Conservation (phyloP, 495 filamentous ascomycete species). For the Penicillium lividum region DNA sequence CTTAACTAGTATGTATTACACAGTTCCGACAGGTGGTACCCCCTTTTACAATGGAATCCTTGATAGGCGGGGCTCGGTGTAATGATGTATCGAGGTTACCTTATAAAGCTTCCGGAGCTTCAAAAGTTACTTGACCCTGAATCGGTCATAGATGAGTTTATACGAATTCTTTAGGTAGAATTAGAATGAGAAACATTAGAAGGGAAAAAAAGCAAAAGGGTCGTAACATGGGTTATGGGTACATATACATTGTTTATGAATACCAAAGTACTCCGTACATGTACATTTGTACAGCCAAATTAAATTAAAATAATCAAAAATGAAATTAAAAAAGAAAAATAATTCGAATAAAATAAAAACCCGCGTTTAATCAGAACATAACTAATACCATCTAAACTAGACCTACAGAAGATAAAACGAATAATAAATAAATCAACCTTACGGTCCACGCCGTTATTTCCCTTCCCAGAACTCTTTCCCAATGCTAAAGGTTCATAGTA, state of each 20-base stretch:
- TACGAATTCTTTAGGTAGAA: no score
- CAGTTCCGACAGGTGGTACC: constrained; percentile 19
- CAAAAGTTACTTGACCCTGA: not conserved
- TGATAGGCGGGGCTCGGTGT: constrained; percentile 17
- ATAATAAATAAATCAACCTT: constrained; percentile 2
- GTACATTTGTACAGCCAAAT: not conserved
- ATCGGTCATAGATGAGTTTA: not conserved
- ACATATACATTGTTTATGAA: not conserved
- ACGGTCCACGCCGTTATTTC: constrained; percentile 30
- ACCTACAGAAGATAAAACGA: not conserved
- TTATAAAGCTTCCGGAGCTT: not conserved
- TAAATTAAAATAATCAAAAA: constrained; percentile 9
- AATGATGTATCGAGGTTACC: constrained; percentile 14
- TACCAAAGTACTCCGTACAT: not conserved
- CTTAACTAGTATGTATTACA: constrained; percentile 17
- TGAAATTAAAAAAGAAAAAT: not conserved
- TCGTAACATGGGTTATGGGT: not conserved
- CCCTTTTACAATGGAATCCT: constrained; percentile 14
- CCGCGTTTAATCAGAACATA: not conserved
- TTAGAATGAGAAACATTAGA: no score
- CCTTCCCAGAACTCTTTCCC: constrained; percentile 12
- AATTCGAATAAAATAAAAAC: no score
- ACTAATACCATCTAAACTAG: not conserved
- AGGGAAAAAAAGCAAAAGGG: not conserved
- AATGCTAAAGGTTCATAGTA: constrained; percentile 2